A percentile compares a stretch with the other conserved stretches of the same genome.
Conservation (phyloP, 306 rosid genomes). For the Trichosanthes cucumerina region DNA sequence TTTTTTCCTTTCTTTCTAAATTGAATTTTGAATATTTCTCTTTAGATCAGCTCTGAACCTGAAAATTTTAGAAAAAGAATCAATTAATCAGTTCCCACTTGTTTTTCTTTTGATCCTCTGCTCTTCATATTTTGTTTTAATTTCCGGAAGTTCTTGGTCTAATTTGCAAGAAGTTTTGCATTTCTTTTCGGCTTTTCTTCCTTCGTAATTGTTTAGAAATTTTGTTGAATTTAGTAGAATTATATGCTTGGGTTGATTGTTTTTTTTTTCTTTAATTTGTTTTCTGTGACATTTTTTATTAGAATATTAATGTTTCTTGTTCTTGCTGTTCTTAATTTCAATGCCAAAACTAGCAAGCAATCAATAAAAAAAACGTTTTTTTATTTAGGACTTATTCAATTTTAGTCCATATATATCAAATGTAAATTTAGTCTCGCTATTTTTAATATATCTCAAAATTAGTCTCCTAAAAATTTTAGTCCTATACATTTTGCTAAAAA, state of each 20-base stretch:
- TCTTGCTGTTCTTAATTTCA: neutral
- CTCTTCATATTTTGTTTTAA: neutral
- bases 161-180: no score
- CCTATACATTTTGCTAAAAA: no score
- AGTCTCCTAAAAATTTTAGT: no score
- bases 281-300: neutral
- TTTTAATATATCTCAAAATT: no score
- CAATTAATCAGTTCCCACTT: neutral
- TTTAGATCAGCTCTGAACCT: neutral
- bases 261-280: neutral
- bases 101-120: neutral
- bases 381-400: no score
- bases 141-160: neutral
- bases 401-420: no score
- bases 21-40: no score
- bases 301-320: neutral
- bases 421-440: no score
- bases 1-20: no score
- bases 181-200: neutral
- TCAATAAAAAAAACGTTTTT: no score
- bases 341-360: neutral
- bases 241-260: neutral
- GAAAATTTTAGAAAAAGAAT: neutral
- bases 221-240: neutral
- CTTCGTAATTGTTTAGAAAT: neutral